phyloP scores from a whole-genome alignment of 345 rosid genomes.

The Hibiscus mutabilis region DNA sequence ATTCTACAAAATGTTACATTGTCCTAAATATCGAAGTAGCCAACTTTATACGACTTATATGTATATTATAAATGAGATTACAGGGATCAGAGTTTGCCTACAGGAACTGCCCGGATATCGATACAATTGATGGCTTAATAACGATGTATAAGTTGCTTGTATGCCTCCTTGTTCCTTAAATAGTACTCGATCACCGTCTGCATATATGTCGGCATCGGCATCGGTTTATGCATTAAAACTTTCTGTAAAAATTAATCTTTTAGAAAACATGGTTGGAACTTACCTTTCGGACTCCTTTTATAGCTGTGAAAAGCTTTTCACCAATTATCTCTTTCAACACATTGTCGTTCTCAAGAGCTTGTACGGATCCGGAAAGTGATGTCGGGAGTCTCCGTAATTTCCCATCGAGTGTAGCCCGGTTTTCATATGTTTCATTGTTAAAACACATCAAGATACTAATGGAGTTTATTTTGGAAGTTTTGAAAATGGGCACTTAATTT shows the following conservation, averaged over 20 bases:
- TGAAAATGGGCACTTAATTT: no score
- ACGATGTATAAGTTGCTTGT: conserved; percentile 78
- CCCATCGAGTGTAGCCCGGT: conserved; percentile 49
- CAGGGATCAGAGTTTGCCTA: neutral
- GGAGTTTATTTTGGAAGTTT: no score
- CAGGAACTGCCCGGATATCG: neutral
- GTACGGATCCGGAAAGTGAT: conserved; percentile 62
- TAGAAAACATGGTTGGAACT: neutral
- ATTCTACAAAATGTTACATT: no score
- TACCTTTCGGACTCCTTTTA: conserved; percentile 86
- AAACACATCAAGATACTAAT: neutral
- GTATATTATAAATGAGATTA: no score
- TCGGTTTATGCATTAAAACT: neutral
- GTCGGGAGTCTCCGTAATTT: conserved; percentile 54
- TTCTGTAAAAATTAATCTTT: neutral
- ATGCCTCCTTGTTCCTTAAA: conserved; percentile 47
- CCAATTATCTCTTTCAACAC: conserved; percentile 58
- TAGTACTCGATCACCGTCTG: conserved; percentile 48
- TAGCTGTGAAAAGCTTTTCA: conserved; percentile 57
- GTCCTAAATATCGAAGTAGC: no score
- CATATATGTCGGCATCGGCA: neutral
- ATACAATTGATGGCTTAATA: conserved; percentile 26
- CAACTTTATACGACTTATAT: no score
- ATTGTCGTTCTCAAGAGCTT: conserved; percentile 54
- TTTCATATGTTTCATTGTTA: conserved; percentile 37